Conservation (phyloP, 2,329 filamentous ascomycete genomes). For the Diaporthe sp. region DNA sequence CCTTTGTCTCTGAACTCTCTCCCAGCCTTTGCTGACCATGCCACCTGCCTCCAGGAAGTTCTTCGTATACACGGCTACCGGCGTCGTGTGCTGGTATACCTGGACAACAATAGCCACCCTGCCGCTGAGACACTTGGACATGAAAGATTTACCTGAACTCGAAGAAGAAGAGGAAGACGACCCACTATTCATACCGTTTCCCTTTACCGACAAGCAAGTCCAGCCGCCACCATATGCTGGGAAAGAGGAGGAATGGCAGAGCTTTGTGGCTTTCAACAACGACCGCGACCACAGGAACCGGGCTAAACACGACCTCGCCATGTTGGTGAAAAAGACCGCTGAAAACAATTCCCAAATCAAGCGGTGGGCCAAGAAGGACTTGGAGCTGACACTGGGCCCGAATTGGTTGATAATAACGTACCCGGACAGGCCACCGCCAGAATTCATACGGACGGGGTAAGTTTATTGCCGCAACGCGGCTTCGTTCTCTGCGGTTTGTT, state of each 20-base stretch:
- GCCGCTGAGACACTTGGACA: slow-evolving; percentile 60
- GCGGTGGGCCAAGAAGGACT: slow-evolving; percentile 57
- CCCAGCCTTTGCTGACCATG: neutral
- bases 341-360: slow-evolving; percentile 59
- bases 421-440: slow-evolving; percentile 70
- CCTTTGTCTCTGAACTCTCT: neutral
- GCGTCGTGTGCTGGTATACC: slow-evolving; percentile 57
- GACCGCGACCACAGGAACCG: slow-evolving; percentile 62
- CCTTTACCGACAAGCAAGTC: slow-evolving; percentile 67
- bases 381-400: slow-evolving; percentile 62
- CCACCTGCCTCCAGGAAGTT: slow-evolving; percentile 12
- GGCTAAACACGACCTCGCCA: slow-evolving; percentile 63
- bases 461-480: neutral
- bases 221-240: slow-evolving; percentile 66
- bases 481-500: neutral
- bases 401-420: slow-evolving; percentile 75
- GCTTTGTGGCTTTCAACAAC: slow-evolving; percentile 71
- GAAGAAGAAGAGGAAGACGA: slow-evolving; percentile 60
- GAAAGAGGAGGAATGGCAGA: slow-evolving; percentile 74
- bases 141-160: slow-evolving; percentile 52
- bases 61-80: slow-evolving; percentile 44
- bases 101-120: slow-evolving; percentile 62
- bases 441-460: slow-evolving; percentile 73
- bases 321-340: slow-evolving; percentile 58
- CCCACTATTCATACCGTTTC: slow-evolving; percentile 72